Evolutionary conservation across 345 rosid species (phyloP), one percentile per base, ranked within the genome.

Genomic region (Draba incana): DNA sequence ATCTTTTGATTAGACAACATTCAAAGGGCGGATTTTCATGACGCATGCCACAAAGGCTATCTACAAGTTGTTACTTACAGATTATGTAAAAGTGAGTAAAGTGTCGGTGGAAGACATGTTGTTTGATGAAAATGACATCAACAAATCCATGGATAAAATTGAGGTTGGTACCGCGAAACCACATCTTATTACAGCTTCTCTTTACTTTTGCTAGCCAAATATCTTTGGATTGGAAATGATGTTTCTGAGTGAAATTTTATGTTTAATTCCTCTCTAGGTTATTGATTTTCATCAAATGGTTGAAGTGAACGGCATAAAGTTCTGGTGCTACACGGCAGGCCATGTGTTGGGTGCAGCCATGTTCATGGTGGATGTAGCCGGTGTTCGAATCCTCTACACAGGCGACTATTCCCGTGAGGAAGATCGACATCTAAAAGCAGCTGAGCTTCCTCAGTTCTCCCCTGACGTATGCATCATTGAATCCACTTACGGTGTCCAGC

Each of bases 291-390:
- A 90, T 75, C 97, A 93, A 82, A 90, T 96, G 0, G 82, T 87
- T 71, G 98, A 93, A 69, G 91, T 90, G 44, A 88, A 90, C 28
- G 94, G 97, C 58, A 90, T 93, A 66, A 83, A 85, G 76, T 90
- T 93, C 75, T 93, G 97, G 98, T 93, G 98, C 72, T 93, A 93
- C 70, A 87, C 98, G 20, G 98, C 98, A 67, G 98, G 98, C 55
- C 97, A 93, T 71, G 97, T 93, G 49, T 96, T 93, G 61, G 98
- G 98, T 62, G 98, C 98, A 76, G 96, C 97, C 46, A 93, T 90
- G 98, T 93, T 93, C 69, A 93, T 93, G 97, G 98, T 90, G 27
- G 97, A 93, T 69, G 81, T 93, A 68, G 97, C 98, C 5, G 87
- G 97, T 71, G 97, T 93, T 16, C 88, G 94, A 57, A 84, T 87